Base-by-base conservation (phyloP, 352 stramenopile genomes). In the Globisporangium orthogonon region DNA sequence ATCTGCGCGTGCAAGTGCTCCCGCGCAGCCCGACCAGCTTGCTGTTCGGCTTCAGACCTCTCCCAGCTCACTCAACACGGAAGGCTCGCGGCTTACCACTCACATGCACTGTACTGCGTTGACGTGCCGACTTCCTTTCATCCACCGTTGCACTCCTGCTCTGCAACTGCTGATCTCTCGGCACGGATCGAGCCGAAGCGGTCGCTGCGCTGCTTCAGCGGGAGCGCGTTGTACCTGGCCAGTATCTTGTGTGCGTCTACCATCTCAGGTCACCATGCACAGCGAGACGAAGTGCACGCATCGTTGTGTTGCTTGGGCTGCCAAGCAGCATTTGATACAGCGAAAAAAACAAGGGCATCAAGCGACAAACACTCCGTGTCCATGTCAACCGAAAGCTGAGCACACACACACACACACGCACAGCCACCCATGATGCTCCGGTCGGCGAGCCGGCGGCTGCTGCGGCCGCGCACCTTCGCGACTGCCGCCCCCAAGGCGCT, bases 401-500 rank as follows among this genome's bases (percentile, higher is more conserved):
- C 1, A 23, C 23, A 23, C 23, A 23, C 23, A 23, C 23, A 23
- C 23, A 23, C 23, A 23, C 23, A 23, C 23, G n/a, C 18, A 49
- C 5, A 23, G 44, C 18, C 28, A 18, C 17, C 41, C 7, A 50
- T 58, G 30, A n/a, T 55, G 33, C 35, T 17, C 7, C 53, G 53
- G 30, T 23, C 23, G 23, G 29, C 23, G 41, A 28, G 31, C 23
- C 28, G 39, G 40, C 45, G 18, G 3, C 46, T 47, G 3, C 46
- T 47, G 35, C 23, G 35, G 7, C 28, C 35, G 15, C 40, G 50
- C 41, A 28, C 50, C 40, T 53, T 58, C 57, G 44, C 57, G 4
- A 39, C 56, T 14, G 41, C 56, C 14, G 23, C 18, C 15, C 18
- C 10, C 43, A 56, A 55, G 33, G 28, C 45, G 10, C 49, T 86